phyloP scores from a whole-genome alignment of 129 eudicot genomes.

The Calendula officinalis region DNA sequence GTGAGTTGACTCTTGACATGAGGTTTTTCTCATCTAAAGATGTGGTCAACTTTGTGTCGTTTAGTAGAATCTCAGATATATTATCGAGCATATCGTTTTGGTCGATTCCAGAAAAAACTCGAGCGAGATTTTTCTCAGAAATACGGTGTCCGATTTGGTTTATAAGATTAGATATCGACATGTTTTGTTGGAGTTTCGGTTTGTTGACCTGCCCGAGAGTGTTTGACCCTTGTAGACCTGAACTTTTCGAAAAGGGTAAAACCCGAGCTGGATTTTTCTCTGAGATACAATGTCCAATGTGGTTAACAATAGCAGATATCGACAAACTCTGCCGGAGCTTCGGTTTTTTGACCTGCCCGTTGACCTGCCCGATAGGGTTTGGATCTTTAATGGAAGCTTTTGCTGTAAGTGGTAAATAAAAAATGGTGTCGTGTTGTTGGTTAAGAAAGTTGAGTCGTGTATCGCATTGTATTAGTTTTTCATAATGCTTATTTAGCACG shows the following conservation, averaged over 20 bases:
- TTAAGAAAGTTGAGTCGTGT: slow-evolving; percentile 57
- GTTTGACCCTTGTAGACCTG: too few relatives aligned
- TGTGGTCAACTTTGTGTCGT: slow-evolving; percentile 33
- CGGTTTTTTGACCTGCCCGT: slow-evolving; percentile 27
- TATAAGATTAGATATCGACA: too few relatives aligned
- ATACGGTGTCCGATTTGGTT: too few relatives aligned
- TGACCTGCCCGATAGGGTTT: slow-evolving; percentile 8
- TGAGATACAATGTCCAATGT: slow-evolving; percentile 43
- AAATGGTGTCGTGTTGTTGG: slow-evolving; percentile 38
- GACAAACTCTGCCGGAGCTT: slow-evolving; percentile 24
- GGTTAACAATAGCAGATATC: slow-evolving; percentile 31
- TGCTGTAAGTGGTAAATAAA: slow-evolving; percentile 40
- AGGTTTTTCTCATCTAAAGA: slow-evolving; percentile 50
- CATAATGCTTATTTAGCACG: slow-evolving; percentile 70
- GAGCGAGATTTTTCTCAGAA: too few relatives aligned
- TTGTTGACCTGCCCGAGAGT: too few relatives aligned
- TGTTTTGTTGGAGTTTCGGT: too few relatives aligned
- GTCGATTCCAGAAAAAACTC: slow-evolving; percentile 5
- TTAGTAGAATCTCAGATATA: slow-evolving; percentile 40
- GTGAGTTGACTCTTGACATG: slow-evolving; percentile 60
- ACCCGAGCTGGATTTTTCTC: slow-evolving; percentile 32
- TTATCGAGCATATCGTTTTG: slow-evolving; percentile 42
- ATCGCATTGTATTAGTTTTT: slow-evolving; percentile 71
- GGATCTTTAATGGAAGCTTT: slow-evolving; percentile 29
- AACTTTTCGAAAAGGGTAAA: slow-evolving; percentile 3